These are phyloP conservation scores for Asterophora lycoperdoides DNA, from an alignment of 768 basidiomycete species.

Conservation along the genomic window DNA sequence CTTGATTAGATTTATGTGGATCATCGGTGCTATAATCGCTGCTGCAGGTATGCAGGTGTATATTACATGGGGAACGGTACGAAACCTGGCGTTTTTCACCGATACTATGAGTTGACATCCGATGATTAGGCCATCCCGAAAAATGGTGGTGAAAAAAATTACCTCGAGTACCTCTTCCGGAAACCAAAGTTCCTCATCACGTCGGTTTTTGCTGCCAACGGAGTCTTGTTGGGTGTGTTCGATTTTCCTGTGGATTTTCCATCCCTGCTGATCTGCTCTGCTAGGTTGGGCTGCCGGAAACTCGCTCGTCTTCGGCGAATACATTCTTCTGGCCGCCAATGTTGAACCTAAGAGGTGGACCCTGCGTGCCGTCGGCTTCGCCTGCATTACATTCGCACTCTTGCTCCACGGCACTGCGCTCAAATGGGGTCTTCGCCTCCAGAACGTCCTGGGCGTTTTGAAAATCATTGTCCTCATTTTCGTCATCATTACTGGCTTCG, in stretches of 20 bases:
- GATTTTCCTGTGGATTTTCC: neutral
- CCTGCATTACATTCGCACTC: constrained; percentile 33
- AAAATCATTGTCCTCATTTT: constrained; percentile 48
- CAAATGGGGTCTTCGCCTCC: constrained; percentile 55
- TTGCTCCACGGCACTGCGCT: constrained; percentile 41
- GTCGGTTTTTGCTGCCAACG: constrained; percentile 52
- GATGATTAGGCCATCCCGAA: constrained; percentile 9
- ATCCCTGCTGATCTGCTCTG: neutral
- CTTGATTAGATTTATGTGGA: constrained; percentile 29
- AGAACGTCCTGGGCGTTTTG: constrained; percentile 57
- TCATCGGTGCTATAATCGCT: constrained; percentile 32
- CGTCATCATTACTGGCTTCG: constrained; percentile 46
- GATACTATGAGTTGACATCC: neutral
- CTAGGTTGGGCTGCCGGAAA: constrained; percentile 40
- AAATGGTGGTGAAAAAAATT: constrained; percentile 64
- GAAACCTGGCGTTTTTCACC: constrained; percentile 4
- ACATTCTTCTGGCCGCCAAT: constrained; percentile 32
- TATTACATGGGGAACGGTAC: constrained; percentile 32
- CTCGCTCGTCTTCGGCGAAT: constrained; percentile 59
- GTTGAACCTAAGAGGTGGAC: constrained; percentile 27
- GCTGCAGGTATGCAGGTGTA: constrained; percentile 34
- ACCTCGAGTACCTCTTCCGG: constrained; percentile 57
- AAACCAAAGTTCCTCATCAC: constrained; percentile 53
- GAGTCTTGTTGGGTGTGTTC: constrained; percentile 37
- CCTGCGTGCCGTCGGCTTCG: constrained; percentile 32